Evolutionary conservation across 2,329 filamentous ascomycete genomes (phyloP), one percentile per base, ranked within the genome.

Genomic region (Dactylellina sp.): DNA sequence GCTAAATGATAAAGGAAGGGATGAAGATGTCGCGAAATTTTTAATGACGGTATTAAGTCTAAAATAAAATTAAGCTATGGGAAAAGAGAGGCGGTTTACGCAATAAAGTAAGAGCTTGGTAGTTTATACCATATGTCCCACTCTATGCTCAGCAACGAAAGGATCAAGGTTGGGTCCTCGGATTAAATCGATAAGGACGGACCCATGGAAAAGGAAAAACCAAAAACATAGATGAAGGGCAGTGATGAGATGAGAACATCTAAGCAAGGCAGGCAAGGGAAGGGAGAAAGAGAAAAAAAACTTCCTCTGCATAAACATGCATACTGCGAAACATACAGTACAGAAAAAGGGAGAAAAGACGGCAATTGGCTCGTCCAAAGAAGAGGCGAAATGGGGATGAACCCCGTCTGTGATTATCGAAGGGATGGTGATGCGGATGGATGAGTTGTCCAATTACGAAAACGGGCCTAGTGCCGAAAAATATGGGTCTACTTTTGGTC

Each of bases 371-470:
- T 64, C 52, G 16, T 50, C 49, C 28, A 32, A 40, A 49, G 55
- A 57, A 62, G 28, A 63, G 57, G 49, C 50, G 57, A 59, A 62
- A 64, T 63, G 68, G 52, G 64, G 60, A 60, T 64, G 46, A 62
- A 72, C 68, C 68, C 53, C 42, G 68, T 72, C 53, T 46, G 66
- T 63, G 68, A 72, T 64, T 64, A 55, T 64, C 59, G 60, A 72
- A 65, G 68, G 60, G 59, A 60, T 60, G 59, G 53, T 71, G 66
- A 71, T 71, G 60, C 60, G 68, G 68, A 72, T 63, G 61, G 68
- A 72, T 72, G 68, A 72, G 68, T 72, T 72, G 68, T 63, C 68
- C 68, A 55, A 72, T 72, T 72, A 72, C 68, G 68, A 55, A 55
- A 72, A 59, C 42, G 7, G 59, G 68, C 24, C 25, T 72, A 72